Evolutionary conservation across 2,329 filamentous ascomycete species (phyloP).

Genomic region (Arachnopeziza araneosa): DNA sequence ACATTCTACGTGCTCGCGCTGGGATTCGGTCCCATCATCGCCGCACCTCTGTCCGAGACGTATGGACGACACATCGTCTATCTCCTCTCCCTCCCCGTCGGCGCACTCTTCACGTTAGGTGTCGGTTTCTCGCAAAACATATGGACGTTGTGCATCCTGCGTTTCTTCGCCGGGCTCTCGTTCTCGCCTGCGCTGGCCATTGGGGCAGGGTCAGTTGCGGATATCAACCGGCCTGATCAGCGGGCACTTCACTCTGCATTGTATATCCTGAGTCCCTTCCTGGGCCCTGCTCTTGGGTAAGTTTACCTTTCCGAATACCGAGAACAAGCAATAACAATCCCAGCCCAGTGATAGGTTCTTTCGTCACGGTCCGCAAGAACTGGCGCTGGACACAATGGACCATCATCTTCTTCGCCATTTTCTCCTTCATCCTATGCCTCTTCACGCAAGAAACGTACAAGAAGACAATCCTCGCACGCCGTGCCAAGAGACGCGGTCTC

Average conservation of each 20-base stretch:
- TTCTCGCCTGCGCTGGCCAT: constrained; percentile 45
- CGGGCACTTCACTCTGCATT: constrained; percentile 39
- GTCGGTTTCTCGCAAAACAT: constrained; percentile 54
- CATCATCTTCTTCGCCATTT: constrained; percentile 42
- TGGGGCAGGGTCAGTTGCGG: constrained; percentile 43
- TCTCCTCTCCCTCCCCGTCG: constrained; percentile 42
- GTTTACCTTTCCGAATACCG: constrained; percentile 13
- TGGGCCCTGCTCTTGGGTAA: constrained; percentile 47
- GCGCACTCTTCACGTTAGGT: constrained; percentile 54
- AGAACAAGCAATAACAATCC: constrained; percentile 1
- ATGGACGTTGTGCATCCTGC: constrained; percentile 39
- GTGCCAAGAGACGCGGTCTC: constrained; percentile 35
- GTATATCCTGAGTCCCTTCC: constrained; percentile 46
- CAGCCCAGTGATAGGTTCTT: constrained; percentile 34
- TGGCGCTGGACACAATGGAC: constrained; percentile 53
- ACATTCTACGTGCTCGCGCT: constrained; percentile 52
- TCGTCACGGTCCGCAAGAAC: constrained; percentile 38
- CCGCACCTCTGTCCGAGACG: constrained; percentile 56
- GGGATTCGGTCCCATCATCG: constrained; percentile 53
- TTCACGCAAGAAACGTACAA: constrained; percentile 38
- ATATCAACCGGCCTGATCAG: constrained; percentile 40
- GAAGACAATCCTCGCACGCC: constrained; percentile 23
- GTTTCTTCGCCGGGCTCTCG: constrained; percentile 42
- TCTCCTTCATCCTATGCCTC: constrained; percentile 39
- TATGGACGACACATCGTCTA: constrained; percentile 45